phyloP scores from a whole-genome alignment of 31 red algal genomes.

The Odonthalia washingtoniensis region DNA sequence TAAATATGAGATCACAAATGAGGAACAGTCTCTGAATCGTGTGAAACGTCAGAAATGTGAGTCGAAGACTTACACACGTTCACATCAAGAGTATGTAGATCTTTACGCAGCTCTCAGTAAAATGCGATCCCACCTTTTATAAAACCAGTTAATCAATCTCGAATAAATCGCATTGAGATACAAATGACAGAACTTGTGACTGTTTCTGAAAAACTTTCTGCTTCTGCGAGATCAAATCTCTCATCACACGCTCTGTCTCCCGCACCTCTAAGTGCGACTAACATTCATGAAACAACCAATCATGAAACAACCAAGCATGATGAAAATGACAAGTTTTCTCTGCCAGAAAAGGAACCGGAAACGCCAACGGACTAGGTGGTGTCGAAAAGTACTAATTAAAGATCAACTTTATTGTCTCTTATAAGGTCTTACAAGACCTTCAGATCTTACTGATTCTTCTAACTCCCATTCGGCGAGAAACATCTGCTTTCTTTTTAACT shows the following conservation, averaged over 20 bases:
- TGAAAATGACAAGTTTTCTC: too few species aligned
- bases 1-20: not conserved
- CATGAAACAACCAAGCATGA: not conserved
- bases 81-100: too few species aligned
- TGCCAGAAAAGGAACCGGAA: too few species aligned
- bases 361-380: too few species aligned
- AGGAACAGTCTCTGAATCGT: too few species aligned
- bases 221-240: not conserved
- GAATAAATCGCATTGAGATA: not conserved
- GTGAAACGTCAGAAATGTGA: too few species aligned
- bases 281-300: not conserved
- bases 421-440: not conserved
- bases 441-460: too few species aligned
- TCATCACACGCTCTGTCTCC: not conserved
- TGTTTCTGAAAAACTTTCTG: not conserved
- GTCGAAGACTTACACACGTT: too few species aligned
- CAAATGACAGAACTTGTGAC: not conserved
- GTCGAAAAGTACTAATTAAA: not conserved
- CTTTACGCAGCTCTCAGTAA: too few species aligned
- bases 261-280: not conserved
- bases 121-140: too few species aligned
- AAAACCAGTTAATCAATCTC: too few species aligned
- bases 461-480: not conserved
- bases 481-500: not conserved
- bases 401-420: not conserved